These are phyloP conservation scores for Aspergillus neoniger DNA, from an alignment of 2,329 filamentous ascomycete genomes.

Conservation along the genomic window DNA sequence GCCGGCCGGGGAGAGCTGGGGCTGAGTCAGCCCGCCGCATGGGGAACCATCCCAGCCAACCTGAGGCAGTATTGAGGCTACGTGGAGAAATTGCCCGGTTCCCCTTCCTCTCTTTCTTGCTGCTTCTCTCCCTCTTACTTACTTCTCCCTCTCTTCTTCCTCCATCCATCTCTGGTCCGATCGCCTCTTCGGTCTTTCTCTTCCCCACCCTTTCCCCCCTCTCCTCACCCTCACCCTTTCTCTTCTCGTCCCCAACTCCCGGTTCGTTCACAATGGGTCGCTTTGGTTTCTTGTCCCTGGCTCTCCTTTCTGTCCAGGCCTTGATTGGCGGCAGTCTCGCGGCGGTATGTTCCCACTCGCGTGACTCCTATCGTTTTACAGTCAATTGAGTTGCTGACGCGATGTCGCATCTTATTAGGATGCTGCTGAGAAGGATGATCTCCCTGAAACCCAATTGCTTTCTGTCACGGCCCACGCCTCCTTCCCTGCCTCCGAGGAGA, in stretches of 20 bases:
- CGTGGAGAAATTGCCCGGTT: constrained; percentile 28
- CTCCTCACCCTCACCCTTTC: constrained; percentile 15
- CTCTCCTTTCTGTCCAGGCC: constrained; percentile 69
- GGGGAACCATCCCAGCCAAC: constrained; percentile 14
- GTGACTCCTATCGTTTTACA: background rate
- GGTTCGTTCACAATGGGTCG: constrained; percentile 63
- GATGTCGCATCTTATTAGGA: constrained; percentile 38
- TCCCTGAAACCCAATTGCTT: constrained; percentile 62
- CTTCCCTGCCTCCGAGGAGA: constrained; percentile 72
- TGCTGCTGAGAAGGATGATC: constrained; percentile 66
- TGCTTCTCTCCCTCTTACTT: background rate
- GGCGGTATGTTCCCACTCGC: constrained; percentile 53
- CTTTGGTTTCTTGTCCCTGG: constrained; percentile 70
- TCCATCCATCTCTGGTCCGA: background rate
- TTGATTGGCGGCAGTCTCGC: constrained; percentile 65
- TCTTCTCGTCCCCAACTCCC: constrained; percentile 14
- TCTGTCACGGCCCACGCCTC: constrained; percentile 58
- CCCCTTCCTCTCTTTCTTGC: constrained; percentile 1
- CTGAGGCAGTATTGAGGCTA: constrained; percentile 16
- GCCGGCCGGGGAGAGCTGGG: constrained; percentile 3
- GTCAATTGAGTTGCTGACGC: constrained; percentile 29
- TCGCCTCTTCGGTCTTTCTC: background rate
- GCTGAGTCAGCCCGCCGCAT: constrained; percentile 24
- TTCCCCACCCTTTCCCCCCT: constrained; percentile 10
- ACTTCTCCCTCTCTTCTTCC: constrained; percentile 7